Base-by-base conservation (phyloP, 345 rosid species). In the Eucalyptus regnans region DNA sequence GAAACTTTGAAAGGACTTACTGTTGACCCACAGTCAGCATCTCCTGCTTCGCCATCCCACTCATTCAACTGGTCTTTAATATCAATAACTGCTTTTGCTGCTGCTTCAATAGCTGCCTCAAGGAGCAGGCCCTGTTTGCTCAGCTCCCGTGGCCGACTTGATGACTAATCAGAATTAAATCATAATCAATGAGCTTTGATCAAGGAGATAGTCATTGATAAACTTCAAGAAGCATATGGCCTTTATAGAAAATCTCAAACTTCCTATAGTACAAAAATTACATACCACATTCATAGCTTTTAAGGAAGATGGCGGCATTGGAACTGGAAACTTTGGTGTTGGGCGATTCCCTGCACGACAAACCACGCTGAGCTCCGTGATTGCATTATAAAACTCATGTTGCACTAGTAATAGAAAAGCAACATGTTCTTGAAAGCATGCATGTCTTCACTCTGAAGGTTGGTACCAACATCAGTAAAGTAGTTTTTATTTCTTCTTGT, bases 21-120 rank as follows among this genome's bases (percentile, higher is more conserved):
- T 5, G 99, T 98, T 85, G 99, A 96, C 44, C 99, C 99, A 92
- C 99, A 98, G 89, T 98, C 99, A 18, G 97, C 99, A 91, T 97
- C 99, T 81, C 99, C 99, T 12, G 94, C 98, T 94, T 92, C 94
- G 90, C 97, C 91, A 90, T 97, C 99, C 99, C 99, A 97, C 89
- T 96, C 98, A 89, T 97, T 96, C 92, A 97, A 86, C 52, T 86
- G 58, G 52, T 96, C 99, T 92, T 88, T 94, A 52, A 97, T 92
- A 89, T 91, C 90, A 41, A 96, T 93, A 51, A 96, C 81, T 83
- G 95, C 99, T 91, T 92, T 94, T 62, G 96, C 95, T 88, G 97
- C 99, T 85, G 98, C 99, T 91, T 94, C 95, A 88, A 98, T 97
- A 91, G 99, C 98, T 20, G 91, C 92, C 94, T 98, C 96, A 37